Evolutionary conservation across 116 monocot species (phyloP).

Genomic region (Cymodocea nodosa): DNA sequence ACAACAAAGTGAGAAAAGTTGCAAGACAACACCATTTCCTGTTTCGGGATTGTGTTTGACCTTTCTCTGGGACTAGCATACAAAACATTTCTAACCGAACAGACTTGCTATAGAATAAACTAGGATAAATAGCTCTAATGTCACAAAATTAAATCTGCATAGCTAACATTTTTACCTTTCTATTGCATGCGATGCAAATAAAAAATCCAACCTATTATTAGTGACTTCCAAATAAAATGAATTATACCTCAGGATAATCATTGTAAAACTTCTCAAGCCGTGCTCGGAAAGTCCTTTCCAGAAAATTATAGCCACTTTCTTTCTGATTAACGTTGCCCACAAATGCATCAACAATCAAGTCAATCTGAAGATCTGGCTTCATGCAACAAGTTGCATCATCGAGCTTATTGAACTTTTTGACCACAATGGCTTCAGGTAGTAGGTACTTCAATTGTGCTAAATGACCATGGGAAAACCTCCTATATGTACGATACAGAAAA

Average conservation of each 20-base stretch:
- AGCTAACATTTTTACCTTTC: no score
- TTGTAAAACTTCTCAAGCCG: slow-evolving; percentile 45
- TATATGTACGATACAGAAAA: slow-evolving; percentile 5
- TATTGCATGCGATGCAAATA: no score
- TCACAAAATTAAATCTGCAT: background rate
- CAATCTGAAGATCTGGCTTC: slow-evolving; percentile 75
- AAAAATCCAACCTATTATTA: no score
- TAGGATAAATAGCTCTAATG: background rate
- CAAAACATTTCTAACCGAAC: no score
- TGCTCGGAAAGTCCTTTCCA: slow-evolving; percentile 50
- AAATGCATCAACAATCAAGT: slow-evolving; percentile 33
- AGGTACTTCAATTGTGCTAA: slow-evolving; percentile 70
- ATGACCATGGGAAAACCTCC: slow-evolving; percentile 70
- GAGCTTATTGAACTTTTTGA: slow-evolving; percentile 59
- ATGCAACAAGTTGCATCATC: slow-evolving; percentile 70
- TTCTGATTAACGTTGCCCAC: slow-evolving; percentile 13
- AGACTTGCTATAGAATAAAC: background rate
- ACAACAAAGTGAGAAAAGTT: no score
- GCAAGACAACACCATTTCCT: no score
- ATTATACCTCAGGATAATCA: slow-evolving; percentile 54
- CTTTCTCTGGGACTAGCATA: no score
- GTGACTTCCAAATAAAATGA: background rate
- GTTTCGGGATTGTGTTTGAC: no score
- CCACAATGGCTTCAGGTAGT: slow-evolving; percentile 65
- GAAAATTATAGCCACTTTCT: slow-evolving; percentile 27